Percentiles rank a stretch among this genome's conserved stretches.
phyloP scores from a whole-genome alignment of 768 basidiomycete species.

The Lactifluus piperatus region DNA sequence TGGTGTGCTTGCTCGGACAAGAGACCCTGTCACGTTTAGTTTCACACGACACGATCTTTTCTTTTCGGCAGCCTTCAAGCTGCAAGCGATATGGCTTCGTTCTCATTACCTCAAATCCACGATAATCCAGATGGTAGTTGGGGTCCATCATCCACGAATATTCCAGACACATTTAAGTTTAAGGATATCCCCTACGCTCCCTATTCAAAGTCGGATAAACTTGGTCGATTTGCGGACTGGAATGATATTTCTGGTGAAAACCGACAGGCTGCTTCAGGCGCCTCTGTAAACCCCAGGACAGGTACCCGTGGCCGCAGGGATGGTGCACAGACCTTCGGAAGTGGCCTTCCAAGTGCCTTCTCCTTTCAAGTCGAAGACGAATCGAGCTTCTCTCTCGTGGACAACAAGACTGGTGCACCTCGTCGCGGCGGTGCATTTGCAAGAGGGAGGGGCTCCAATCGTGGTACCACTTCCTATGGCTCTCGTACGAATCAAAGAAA shows the following conservation, averaged over 20 bases:
- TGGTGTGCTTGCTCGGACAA: constrained; percentile 31
- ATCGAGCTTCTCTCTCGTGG: constrained; percentile 91
- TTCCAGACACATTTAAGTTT: constrained; percentile 92
- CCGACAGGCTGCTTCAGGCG: constrained; percentile 46
- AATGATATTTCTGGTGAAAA: constrained; percentile 65
- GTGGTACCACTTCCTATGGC: constrained; percentile 33
- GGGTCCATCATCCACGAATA: constrained; percentile 76
- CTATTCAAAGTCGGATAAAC: constrained; percentile 97
- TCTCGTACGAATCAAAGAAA: constrained; percentile 36
- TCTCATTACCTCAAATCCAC: constrained; percentile 78
- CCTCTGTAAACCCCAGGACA: constrained; percentile 35
- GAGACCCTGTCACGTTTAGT: too few species aligned
- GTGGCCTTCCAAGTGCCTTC: constrained; percentile 84
- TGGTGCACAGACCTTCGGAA: constrained; percentile 80
- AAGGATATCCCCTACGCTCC: constrained; percentile 98
- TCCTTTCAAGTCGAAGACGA: constrained; percentile 98
- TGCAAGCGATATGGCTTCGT: constrained; percentile 52
- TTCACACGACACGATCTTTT: constrained; percentile 19
- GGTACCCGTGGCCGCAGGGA: constrained; percentile 55
- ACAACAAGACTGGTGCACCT: constrained; percentile 67
- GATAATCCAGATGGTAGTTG: constrained; percentile 92
- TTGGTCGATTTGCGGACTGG: constrained; percentile 98
- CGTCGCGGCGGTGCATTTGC: constrained; percentile 62
- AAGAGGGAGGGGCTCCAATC: constrained; percentile 38
- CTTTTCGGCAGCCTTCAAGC: not conserved